A percentile compares a stretch with the other conserved stretches of the same genome.
phyloP scores from a whole-genome alignment of 305 asterid genomes.

The Fraxinus sp. region DNA sequence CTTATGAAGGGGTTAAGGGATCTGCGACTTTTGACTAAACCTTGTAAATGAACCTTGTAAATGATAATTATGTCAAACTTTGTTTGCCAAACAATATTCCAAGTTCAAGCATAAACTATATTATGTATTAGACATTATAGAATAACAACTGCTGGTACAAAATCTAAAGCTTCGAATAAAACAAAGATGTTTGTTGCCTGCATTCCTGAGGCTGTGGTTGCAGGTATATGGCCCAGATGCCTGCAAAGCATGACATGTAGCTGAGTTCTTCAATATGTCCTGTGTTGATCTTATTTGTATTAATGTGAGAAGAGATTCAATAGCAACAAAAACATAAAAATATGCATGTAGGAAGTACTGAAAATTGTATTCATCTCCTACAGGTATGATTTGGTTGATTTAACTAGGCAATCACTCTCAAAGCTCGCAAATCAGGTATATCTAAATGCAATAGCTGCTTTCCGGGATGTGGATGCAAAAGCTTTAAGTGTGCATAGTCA shows the following conservation, averaged over 20 bases:
- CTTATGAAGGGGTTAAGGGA: neutral
- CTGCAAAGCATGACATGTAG: neutral
- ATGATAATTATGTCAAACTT: neutral
- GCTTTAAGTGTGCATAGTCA: slow-evolving; percentile 47
- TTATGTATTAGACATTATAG: neutral
- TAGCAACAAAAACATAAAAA: neutral
- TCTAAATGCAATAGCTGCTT: slow-evolving; percentile 66
- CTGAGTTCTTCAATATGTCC: neutral
- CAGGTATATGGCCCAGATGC: neutral
- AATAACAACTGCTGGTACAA: neutral
- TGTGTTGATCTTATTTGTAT: neutral
- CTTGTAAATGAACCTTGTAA: neutral
- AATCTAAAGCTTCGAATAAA: neutral
- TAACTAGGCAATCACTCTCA: slow-evolving; percentile 84
- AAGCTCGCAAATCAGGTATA: slow-evolving; percentile 92
- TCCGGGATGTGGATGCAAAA: slow-evolving; percentile 50
- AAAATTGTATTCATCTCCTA: slow-evolving; percentile 20
- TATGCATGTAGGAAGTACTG: slow-evolving; percentile 12
- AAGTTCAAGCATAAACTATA: neutral
- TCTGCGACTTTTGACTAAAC: neutral
- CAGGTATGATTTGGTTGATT: slow-evolving; percentile 97
- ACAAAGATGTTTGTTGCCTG: neutral
- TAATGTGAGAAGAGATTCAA: neutral
- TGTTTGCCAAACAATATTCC: neutral
- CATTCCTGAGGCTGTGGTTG: neutral